Base-by-base conservation (phyloP, 495 filamentous ascomycete species). In the Aspergillus homomorphus region DNA sequence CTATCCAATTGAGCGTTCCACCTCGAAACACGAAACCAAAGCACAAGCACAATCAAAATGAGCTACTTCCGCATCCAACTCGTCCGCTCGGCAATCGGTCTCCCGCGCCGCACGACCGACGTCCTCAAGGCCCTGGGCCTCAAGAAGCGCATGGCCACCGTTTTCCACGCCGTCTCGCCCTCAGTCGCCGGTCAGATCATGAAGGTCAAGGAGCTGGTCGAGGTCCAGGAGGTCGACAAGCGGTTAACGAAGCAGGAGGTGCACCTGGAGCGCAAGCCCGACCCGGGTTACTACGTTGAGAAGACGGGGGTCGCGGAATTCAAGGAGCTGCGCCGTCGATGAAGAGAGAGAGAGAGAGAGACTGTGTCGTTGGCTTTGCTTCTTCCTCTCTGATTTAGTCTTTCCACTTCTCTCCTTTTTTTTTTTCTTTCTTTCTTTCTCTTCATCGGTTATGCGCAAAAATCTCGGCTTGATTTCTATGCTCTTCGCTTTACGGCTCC, bases 1-100 rank as follows among this genome's bases (percentile, higher is more conserved):
- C 33, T 10, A n/a, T n/a, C n/a, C n/a, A n/a, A n/a, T n/a, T n/a
- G n/a, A n/a, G n/a, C n/a, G n/a, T n/a, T n/a, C n/a, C n/a, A 38
- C 33, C 5, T 12, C 33, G 33, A 38, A 12, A 28, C 20, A 50
- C 5, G 9, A 26, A 23, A 26, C 19, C 41, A 54, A 51, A 20
- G 15, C 50, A 48, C 20, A 54, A 8, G 54, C 10, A 26, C 26
- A 28, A 23, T 26, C 52, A 83, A 60, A 70, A 96, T 96, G 91
- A 83, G 88, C 58, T 98, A 82, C 82, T 98, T 98, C 83, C 88
- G 90, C 66, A 91, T 99, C 69, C 97, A 92, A 62, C 90, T 98
- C 62, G 79, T 94, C 69, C 92, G 95, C 65, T 92, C 87, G 58
- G 87, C 87, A 59, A 99, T 99, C 76, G 95, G 95, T 66, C 85